phyloP scores from a whole-genome alignment of 208 protist species.

The Trichomonas tenax region DNA sequence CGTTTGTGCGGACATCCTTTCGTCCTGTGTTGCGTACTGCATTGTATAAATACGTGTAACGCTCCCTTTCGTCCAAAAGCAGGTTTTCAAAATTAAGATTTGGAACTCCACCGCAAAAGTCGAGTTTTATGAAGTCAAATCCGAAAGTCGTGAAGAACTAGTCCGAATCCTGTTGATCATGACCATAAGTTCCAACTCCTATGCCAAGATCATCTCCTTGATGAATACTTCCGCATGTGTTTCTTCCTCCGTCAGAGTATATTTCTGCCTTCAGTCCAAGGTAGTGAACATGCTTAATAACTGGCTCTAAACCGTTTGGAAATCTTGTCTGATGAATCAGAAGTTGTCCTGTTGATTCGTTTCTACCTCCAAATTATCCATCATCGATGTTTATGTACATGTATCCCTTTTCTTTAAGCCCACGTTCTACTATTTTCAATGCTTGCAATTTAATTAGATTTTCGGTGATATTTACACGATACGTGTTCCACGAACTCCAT shows the following conservation, averaged over 20 bases:
- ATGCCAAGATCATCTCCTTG: background rate
- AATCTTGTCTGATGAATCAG: background rate
- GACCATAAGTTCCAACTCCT: background rate
- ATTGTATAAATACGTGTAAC: background rate
- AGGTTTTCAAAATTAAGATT: background rate
- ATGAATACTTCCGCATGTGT: background rate
- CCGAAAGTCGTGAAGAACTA: background rate
- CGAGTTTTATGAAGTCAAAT: background rate
- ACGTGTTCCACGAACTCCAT: background rate
- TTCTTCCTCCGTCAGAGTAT: background rate
- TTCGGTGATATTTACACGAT: background rate
- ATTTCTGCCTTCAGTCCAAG: background rate
- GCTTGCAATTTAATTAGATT: background rate
- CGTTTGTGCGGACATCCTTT: background rate
- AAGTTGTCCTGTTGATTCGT: background rate
- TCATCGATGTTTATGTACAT: conserved; percentile 1
- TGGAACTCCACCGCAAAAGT: background rate
- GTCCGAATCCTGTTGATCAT: background rate
- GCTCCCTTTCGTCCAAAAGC: background rate
- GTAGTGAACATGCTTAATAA: background rate
- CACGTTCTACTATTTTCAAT: background rate
- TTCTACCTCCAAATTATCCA: background rate
- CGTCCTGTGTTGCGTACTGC: background rate
- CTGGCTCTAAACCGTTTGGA: background rate
- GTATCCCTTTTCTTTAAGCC: background rate